These are phyloP conservation scores for Plasmodium falciparum DNA, from an alignment of 169 alveolate genomes.

Conservation along the genomic window DNA sequence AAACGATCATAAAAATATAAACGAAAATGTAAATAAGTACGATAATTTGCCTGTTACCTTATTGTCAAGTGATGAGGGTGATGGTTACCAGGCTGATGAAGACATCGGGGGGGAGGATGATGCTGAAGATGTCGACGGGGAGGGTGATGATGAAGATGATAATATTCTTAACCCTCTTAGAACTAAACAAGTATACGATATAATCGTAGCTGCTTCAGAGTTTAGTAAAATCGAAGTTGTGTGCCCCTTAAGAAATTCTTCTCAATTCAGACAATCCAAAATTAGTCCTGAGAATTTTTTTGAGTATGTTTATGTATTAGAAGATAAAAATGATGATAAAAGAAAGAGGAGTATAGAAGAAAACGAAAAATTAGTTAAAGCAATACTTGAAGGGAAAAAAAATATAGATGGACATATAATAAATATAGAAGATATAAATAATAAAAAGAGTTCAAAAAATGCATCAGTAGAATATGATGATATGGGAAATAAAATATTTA, in stretches of 20 bases:
- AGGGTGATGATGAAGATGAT: constrained; percentile 5
- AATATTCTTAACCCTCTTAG: constrained; percentile 43
- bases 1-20: neutral
- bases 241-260: constrained; percentile 51
- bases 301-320: constrained; percentile 50
- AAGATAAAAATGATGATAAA: neutral
- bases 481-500: constrained; percentile 55
- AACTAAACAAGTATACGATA: constrained; percentile 49
- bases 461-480: constrained; percentile 26
- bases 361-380: constrained; percentile 6
- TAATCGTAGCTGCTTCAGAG: constrained; percentile 45
- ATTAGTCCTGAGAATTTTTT: constrained; percentile 68
- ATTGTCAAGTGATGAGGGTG: neutral
- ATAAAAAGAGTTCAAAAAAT: neutral
- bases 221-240: constrained; percentile 32
- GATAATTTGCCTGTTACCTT: neutral
- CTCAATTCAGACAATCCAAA: constrained; percentile 48
- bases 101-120: neutral
- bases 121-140: neutral
- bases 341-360: neutral
- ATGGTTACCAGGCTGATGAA: neutral
- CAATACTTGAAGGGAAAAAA: neutral
- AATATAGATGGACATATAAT: neutral
- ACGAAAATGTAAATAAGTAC: neutral
- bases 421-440: neutral